Evolutionary conservation across 1,139 yeast species (phyloP).

Genomic region (Saccharomycopsis crataegensis): DNA sequence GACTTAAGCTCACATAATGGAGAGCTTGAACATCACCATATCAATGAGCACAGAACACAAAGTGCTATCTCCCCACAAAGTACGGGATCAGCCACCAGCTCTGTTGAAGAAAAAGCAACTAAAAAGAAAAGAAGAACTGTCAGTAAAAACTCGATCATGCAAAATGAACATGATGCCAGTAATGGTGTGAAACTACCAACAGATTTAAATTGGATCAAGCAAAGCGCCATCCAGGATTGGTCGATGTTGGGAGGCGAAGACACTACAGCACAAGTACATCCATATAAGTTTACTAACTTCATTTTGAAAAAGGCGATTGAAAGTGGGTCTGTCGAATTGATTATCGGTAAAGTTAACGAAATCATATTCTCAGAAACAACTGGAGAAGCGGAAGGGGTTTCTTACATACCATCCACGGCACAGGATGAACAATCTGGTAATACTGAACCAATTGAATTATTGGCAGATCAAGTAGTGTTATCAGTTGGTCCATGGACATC

Average conservation of each 20-base stretch:
- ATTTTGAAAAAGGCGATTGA: slow-evolving; percentile 75
- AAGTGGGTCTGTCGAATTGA: slow-evolving; percentile 74
- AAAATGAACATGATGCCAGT: slow-evolving; percentile 19
- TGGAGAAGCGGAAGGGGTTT: slow-evolving; percentile 60
- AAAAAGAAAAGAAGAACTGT: slow-evolving; percentile 28
- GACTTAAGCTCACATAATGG: slow-evolving; percentile 1
- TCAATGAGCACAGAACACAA: neutral
- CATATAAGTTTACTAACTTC: slow-evolving; percentile 82
- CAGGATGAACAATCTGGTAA: slow-evolving; percentile 30
- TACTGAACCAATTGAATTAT: slow-evolving; percentile 33
- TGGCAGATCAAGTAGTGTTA: slow-evolving; percentile 72
- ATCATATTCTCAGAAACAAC: slow-evolving; percentile 53
- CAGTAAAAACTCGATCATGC: slow-evolving; percentile 33
- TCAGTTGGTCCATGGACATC: slow-evolving; percentile 97
- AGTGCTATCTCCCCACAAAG: neutral
- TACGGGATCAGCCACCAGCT: neutral
- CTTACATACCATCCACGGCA: slow-evolving; percentile 53
- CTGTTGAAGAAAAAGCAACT: slow-evolving; percentile 18
- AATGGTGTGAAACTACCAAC: slow-evolving; percentile 43
- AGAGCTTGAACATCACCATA: neutral
- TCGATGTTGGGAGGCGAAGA: slow-evolving; percentile 77
- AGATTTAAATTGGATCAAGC: slow-evolving; percentile 77
- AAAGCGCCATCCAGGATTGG: slow-evolving; percentile 62
- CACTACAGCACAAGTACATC: slow-evolving; percentile 95
- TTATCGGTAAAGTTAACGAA: slow-evolving; percentile 76